phyloP scores from a whole-genome alignment of 1,139 yeast genomes.

The Eremothecium coryli region DNA sequence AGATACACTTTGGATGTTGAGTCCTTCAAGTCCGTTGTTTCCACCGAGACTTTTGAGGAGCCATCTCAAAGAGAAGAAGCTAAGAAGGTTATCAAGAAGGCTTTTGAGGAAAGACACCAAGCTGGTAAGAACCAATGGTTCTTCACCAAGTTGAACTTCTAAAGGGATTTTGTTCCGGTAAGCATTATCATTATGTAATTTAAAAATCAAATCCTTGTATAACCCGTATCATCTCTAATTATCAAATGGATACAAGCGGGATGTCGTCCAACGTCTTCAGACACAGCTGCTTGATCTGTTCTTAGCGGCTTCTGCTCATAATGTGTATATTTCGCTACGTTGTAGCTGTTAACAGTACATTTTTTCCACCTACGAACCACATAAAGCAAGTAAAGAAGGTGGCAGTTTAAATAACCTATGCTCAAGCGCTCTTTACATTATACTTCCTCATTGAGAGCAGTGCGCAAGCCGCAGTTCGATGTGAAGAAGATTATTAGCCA shows the following conservation, averaged over 20 bases:
- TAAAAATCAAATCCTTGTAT: slow-evolving; percentile 7
- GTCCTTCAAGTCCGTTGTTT: slow-evolving; percentile 82
- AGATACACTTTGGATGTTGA: slow-evolving; percentile 98
- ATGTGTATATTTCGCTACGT: no score
- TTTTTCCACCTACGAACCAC: no score
- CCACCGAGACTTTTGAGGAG: slow-evolving; percentile 92
- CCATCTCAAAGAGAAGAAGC: slow-evolving; percentile 99
- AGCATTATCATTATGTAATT: slow-evolving; percentile 10
- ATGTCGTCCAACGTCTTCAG: no score
- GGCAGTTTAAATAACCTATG: no score
- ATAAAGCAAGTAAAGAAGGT: no score
- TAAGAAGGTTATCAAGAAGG: slow-evolving; percentile 97
- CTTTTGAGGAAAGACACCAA: slow-evolving; percentile 99
- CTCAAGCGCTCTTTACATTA: slow-evolving; percentile 7
- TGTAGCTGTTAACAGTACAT: no score
- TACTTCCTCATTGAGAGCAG: slow-evolving; percentile 5
- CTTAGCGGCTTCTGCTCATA: no score
- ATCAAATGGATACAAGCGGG: no score
- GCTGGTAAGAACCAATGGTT: slow-evolving; percentile 99
- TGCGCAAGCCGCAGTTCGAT: slow-evolving; percentile 41
- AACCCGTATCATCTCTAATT: slow-evolving; percentile 2
- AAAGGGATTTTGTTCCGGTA: slow-evolving; percentile 32
- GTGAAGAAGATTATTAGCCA: slow-evolving; percentile 39
- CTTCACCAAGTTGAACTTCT: slow-evolving; percentile 97
- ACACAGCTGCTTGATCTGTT: no score